phyloP scores from a whole-genome alignment of 306 rosid species.

The Citrullus mucosospermus region DNA sequence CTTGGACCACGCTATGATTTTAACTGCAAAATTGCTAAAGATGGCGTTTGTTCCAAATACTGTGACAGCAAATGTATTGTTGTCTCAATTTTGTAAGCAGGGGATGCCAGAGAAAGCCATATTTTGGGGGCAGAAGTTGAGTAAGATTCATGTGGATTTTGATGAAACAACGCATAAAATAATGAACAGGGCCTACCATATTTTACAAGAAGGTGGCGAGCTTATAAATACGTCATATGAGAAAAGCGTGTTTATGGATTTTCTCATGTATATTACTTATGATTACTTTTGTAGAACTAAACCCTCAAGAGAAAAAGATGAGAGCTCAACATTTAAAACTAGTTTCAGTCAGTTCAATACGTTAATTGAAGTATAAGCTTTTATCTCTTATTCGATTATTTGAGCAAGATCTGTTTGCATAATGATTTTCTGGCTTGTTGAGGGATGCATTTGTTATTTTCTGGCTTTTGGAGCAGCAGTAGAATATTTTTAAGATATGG shows the following conservation, averaged over 20 bases:
- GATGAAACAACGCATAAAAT: constrained; percentile 41
- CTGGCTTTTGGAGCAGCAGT: not conserved
- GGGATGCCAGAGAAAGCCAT: constrained; percentile 69
- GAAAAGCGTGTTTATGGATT: constrained; percentile 56
- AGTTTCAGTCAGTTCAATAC: constrained; percentile 19
- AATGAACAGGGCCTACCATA: constrained; percentile 33
- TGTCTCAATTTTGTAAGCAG: constrained; percentile 63
- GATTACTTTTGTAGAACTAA: constrained; percentile 40
- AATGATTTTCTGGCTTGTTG: not conserved
- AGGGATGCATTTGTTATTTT: not conserved
- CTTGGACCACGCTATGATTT: constrained; percentile 48
- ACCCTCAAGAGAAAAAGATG: constrained; percentile 17
- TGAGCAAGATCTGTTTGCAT: not conserved
- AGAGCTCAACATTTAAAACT: constrained; percentile 22
- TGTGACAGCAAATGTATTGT: constrained; percentile 42
- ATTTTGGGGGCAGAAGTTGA: constrained; percentile 62
- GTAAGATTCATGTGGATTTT: constrained; percentile 33
- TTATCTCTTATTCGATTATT: not conserved
- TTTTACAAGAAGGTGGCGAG: constrained; percentile 24
- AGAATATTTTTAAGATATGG: not conserved
- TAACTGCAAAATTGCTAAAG: constrained; percentile 63
- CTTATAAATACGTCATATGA: constrained; percentile 23
- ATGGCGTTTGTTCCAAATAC: constrained; percentile 55
- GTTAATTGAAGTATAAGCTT: constrained; percentile 15
- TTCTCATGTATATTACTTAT: constrained; percentile 63